A percentile compares a stretch with the other conserved stretches of the same genome.
phyloP scores from a whole-genome alignment of 805 yeast species.

The Metschnikowia hibisci region DNA sequence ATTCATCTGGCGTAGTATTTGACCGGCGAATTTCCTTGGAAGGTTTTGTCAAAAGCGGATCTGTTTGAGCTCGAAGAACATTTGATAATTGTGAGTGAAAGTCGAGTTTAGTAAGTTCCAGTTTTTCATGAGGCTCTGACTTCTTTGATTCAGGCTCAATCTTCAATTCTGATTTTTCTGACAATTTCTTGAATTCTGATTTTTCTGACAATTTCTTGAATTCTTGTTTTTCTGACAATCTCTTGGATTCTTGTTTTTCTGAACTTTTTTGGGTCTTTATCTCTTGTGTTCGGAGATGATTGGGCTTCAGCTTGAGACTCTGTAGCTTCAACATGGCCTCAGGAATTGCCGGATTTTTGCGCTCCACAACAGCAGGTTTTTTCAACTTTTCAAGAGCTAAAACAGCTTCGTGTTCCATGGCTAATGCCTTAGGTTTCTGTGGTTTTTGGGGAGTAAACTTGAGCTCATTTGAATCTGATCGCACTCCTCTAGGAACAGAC shows the following conservation, averaged over 20 bases:
- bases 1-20: conserved; percentile 6
- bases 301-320: conserved; percentile 7
- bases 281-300: neutral
- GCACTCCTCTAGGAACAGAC: neutral
- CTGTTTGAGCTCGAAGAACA: conserved; percentile 28
- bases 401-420: conserved; percentile 8
- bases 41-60: conserved; percentile 16
- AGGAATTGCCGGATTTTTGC: conserved; percentile 14
- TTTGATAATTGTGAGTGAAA: conserved; percentile 21
- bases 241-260: neutral
- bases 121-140: no score
- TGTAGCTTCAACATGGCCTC: conserved; percentile 24
- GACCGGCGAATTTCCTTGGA: conserved; percentile 6
- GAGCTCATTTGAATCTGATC: conserved; percentile 8
- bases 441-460: conserved; percentile 6
- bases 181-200: neutral
- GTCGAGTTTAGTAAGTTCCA: neutral
- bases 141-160: neutral
- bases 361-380: conserved; percentile 8
- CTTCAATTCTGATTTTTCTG: neutral
- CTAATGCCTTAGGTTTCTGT: conserved; percentile 7
- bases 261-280: neutral
- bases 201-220: neutral
- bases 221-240: conserved; percentile 1
- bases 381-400: conserved; percentile 9